Percentiles rank a stretch among this genome's conserved stretches.
Conservation (phyloP, 2,329 filamentous ascomycete species). For the Thermochaetoides dissita region DNA sequence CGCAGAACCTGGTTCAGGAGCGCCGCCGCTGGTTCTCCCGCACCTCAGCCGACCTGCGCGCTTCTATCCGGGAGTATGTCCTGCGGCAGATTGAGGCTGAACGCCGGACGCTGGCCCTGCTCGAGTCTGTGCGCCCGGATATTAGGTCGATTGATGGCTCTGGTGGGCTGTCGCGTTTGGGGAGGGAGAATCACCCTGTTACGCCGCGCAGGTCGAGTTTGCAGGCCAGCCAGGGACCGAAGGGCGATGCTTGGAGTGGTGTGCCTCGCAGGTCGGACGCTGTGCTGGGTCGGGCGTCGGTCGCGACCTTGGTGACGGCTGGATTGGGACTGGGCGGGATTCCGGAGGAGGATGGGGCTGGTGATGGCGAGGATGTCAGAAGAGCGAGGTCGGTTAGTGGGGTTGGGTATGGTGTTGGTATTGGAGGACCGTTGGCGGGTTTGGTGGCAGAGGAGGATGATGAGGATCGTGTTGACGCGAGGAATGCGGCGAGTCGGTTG, state of each 20-base stretch:
- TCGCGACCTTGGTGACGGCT: conserved; percentile 36
- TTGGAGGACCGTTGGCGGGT: too few species aligned
- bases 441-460: conserved; percentile 63
- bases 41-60: conserved; percentile 69
- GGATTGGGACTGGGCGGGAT: conserved; percentile 47
- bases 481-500: conserved; percentile 86
- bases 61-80: conserved; percentile 81
- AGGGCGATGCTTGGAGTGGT: conserved; percentile 96
- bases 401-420: conserved; percentile 32
- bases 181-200: conserved; percentile 61
- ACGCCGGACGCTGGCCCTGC: conserved; percentile 72
- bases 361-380: conserved; percentile 22
- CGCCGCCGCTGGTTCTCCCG: conserved; percentile 82
- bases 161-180: conserved; percentile 77
- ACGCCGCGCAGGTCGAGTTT: conserved; percentile 55
- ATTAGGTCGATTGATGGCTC: conserved; percentile 84
- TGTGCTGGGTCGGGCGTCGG: conserved; percentile 62
- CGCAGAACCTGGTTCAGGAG: conserved; percentile 74
- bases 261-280: conserved; percentile 66
- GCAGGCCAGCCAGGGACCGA: conserved; percentile 81
- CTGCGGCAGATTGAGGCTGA: conserved; percentile 92
- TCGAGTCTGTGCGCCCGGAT: conserved; percentile 89
- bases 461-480: conserved; percentile 85
- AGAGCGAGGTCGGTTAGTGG: conserved; percentile 27
- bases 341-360: conserved; percentile 26